These are phyloP conservation scores for Fomitiporia mediterranea DNA, from an alignment of 1,284 basidiomycete species.

Conservation along the genomic window DNA sequence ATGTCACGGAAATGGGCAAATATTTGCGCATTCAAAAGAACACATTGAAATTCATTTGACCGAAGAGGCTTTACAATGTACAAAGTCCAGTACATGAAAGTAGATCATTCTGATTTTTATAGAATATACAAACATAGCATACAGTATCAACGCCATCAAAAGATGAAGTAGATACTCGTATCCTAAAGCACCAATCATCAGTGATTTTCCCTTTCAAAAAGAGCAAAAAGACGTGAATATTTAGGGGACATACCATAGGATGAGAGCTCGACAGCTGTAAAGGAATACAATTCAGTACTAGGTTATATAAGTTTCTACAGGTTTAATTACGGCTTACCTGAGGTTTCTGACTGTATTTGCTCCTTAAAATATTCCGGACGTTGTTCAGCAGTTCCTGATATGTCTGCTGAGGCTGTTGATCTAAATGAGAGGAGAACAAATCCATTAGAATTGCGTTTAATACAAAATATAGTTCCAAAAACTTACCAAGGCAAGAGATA, in stretches of 20 bases:
- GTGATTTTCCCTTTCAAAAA: background rate
- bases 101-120: too few relatives aligned
- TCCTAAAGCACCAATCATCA: conserved; percentile 3
- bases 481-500: conserved; percentile 55
- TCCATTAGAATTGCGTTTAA: conserved; percentile 3
- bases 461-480: conserved; percentile 7
- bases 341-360: conserved; percentile 84
- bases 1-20: too few relatives aligned
- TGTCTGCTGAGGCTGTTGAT: conserved; percentile 64
- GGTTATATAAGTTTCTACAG: background rate
- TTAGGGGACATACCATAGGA: conserved; percentile 55
- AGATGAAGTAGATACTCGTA: conserved; percentile 11
- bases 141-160: background rate
- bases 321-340: conserved; percentile 41
- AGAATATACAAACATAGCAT: background rate
- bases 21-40: too few relatives aligned
- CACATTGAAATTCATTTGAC: too few relatives aligned
- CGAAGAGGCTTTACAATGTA: too few relatives aligned
- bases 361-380: conserved; percentile 54
- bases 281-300: background rate
- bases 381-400: conserved; percentile 76
- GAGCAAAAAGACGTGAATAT: background rate
- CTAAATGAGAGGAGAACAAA: conserved; percentile 30
- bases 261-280: conserved; percentile 67
- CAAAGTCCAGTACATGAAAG: too few relatives aligned